phyloP scores from a whole-genome alignment of 805 yeast species.

The Candida sonorensis region DNA sequence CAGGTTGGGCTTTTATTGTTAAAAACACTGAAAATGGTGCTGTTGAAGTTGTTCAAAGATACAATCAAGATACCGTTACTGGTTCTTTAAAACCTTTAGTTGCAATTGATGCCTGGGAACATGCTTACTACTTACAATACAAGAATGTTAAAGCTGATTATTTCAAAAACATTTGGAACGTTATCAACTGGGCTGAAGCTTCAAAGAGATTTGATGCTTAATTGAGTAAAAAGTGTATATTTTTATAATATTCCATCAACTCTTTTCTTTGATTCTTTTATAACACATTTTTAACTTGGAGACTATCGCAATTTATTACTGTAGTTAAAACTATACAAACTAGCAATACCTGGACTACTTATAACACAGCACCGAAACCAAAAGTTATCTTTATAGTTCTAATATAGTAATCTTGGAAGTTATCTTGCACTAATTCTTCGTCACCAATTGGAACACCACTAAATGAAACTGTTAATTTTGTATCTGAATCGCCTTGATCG shows the following conservation, averaged over 20 bases:
- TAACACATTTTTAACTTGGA: too few relatives aligned
- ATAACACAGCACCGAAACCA: slow-evolving; percentile 94
- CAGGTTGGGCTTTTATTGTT: slow-evolving; percentile 92
- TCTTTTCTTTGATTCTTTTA: too few relatives aligned
- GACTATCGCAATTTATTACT: too few relatives aligned
- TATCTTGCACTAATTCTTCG: slow-evolving; percentile 77
- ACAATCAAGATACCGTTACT: slow-evolving; percentile 81
- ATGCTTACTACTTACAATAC: slow-evolving; percentile 91
- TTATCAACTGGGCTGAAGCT: slow-evolving; percentile 90
- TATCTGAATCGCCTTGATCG: slow-evolving; percentile 77
- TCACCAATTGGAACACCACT: slow-evolving; percentile 93
- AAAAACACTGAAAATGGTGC: slow-evolving; percentile 72
- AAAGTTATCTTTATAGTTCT: slow-evolving; percentile 85
- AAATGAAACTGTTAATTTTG: slow-evolving; percentile 71
- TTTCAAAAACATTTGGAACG: slow-evolving; percentile 92
- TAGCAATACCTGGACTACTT: too few relatives aligned
- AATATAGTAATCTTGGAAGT: slow-evolving; percentile 85
- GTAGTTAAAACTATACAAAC: too few relatives aligned
- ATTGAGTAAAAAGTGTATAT: not conserved
- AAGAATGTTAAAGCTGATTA: slow-evolving; percentile 87
- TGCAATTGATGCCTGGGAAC: slow-evolving; percentile 96
- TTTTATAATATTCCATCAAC: too few relatives aligned
- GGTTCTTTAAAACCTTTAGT: slow-evolving; percentile 67
- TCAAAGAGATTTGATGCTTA: slow-evolving; percentile 54
- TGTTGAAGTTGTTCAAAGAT: slow-evolving; percentile 71